phyloP scores from a whole-genome alignment of 129 eudicot species.

The Apium graveolens region DNA sequence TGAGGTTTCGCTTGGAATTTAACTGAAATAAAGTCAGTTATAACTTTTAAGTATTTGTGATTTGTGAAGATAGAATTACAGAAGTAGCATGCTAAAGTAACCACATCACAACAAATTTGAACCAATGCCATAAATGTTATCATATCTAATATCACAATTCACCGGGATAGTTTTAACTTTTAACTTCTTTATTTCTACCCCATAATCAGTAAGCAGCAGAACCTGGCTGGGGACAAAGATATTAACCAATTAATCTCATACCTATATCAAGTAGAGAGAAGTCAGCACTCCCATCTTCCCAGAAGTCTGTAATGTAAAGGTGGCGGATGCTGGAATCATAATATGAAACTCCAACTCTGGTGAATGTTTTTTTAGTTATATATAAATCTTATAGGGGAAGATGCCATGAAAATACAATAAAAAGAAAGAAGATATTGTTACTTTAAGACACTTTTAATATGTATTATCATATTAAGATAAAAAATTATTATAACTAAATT shows the following conservation, averaged over 20 bases:
- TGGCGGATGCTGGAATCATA: slow-evolving; percentile 76
- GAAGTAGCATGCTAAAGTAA: neutral
- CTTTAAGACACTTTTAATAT: neutral
- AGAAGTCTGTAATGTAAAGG: slow-evolving; percentile 81
- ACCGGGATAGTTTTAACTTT: neutral
- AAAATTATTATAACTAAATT: neutral
- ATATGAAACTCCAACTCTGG: slow-evolving; percentile 89
- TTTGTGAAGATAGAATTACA: neutral
- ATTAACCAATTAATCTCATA: slow-evolving; percentile 20
- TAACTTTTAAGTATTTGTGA: neutral
- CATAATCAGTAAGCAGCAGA: neutral
- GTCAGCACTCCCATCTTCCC: slow-evolving; percentile 72
- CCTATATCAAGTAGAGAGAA: slow-evolving; percentile 79
- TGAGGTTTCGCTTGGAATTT: slow-evolving; percentile 87
- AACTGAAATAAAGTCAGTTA: slow-evolving; percentile 36
- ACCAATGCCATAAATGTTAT: neutral
- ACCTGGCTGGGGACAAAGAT: neutral
- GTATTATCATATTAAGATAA: neutral
- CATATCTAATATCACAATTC: neutral
- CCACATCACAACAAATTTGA: neutral
- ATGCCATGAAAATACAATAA: neutral
- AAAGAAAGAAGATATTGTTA: neutral
- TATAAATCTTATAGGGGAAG: neutral
- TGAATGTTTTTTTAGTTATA: slow-evolving; percentile 12
- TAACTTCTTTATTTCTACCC: neutral